Percentiles rank a stretch among this genome's conserved stretches.
Evolutionary conservation across 768 basidiomycete genomes (phyloP).

Genomic region (Hydnum rufescens): DNA sequence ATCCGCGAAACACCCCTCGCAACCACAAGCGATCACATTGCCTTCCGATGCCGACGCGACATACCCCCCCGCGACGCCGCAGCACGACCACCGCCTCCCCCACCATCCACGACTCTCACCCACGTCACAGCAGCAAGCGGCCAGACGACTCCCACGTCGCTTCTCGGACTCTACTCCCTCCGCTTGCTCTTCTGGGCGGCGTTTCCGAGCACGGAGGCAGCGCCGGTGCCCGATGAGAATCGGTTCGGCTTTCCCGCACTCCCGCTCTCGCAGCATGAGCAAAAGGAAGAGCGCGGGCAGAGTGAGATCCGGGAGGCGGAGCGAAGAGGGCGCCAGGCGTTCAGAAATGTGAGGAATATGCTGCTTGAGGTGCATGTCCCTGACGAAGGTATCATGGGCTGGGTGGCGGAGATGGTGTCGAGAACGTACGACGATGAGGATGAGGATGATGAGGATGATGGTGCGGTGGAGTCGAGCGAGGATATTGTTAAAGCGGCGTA

Average conservation of each 20-base stretch:
- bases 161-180: conserved; percentile 64
- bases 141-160: conserved; percentile 44
- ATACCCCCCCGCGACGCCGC: conserved; percentile 42
- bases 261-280: conserved; percentile 1
- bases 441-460: background rate
- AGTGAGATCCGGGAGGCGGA: conserved; percentile 45
- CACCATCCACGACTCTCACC: conserved; percentile 38
- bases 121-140: conserved; percentile 22
- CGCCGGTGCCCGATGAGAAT: conserved; percentile 54
- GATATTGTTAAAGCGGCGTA: no score
- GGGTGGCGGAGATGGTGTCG: conserved; percentile 10
- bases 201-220: conserved; percentile 47
- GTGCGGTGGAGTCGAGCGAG: no score
- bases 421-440: background rate
- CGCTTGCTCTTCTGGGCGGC: conserved; percentile 68
- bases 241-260: conserved; percentile 66
- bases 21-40: conserved; percentile 57
- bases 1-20: conserved; percentile 38
- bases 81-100: conserved; percentile 45
- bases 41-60: conserved; percentile 18
- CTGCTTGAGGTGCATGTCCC: conserved; percentile 45
- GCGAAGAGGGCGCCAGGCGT: conserved; percentile 49
- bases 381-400: conserved; percentile 20
- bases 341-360: conserved; percentile 35
- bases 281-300: conserved; percentile 13